phyloP scores from a whole-genome alignment of 2,329 filamentous ascomycete genomes.

The Westerdykella sp. region DNA sequence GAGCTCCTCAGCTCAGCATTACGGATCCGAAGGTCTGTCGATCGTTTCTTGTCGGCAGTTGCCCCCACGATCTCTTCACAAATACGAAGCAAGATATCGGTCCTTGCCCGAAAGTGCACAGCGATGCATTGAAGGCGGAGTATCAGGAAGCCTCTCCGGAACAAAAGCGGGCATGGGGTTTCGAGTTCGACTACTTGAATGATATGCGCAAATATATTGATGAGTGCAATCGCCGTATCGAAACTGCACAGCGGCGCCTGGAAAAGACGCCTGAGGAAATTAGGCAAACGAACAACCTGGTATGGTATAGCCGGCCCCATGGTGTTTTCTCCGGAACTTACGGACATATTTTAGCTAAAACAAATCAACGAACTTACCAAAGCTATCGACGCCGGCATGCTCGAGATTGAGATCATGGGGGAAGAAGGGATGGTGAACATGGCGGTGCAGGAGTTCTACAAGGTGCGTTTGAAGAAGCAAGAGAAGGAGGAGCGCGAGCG shows the following conservation, averaged over 20 bases:
- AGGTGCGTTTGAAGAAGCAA: conserved; percentile 71
- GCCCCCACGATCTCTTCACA: conserved; percentile 97
- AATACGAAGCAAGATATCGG: conserved; percentile 98
- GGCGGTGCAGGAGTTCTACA: conserved; percentile 82
- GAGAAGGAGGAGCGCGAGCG: conserved; percentile 78
- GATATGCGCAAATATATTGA: conserved; percentile 96
- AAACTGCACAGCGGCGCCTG: conserved; percentile 77
- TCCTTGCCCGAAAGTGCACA: conserved; percentile 80
- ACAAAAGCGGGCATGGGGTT: conserved; percentile 73
- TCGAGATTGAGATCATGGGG: conserved; percentile 80
- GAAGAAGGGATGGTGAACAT: conserved; percentile 73
- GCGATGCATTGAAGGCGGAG: conserved; percentile 79
- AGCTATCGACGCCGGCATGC: conserved; percentile 72
- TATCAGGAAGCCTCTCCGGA: conserved; percentile 68
- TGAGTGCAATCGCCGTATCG: conserved; percentile 91
- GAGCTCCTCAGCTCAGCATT: conserved; percentile 75
- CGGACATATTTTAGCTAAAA: conserved; percentile 54
- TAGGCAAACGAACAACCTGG: conserved; percentile 80
- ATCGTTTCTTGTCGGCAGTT: conserved; percentile 87
- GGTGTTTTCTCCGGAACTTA: not conserved
- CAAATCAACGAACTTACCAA: conserved; percentile 73
- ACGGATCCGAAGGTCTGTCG: conserved; percentile 91
- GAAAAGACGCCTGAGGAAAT: conserved; percentile 99
- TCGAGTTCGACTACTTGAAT: conserved; percentile 94
- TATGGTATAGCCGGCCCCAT: conserved; percentile 30